Base-by-base conservation (phyloP, 2,329 filamentous ascomycete genomes). In the Gaeumannomyces tritici region DNA sequence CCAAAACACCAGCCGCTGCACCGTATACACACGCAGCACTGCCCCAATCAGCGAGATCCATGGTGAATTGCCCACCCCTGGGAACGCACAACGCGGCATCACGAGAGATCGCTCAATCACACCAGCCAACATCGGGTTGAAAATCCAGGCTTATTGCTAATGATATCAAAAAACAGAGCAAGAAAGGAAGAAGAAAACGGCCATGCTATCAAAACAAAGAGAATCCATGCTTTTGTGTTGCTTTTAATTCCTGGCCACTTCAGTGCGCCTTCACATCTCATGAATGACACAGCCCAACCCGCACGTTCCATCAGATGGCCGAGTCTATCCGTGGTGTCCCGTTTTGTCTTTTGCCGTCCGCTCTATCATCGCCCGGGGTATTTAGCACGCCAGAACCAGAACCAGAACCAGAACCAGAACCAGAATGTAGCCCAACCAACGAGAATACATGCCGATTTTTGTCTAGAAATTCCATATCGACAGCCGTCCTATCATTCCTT, bases 321-420 rank as follows among this genome's bases (percentile, higher is more conserved):
- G 42, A 24, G 42, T 51, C 18, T 42, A 51, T 51, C 42, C 42
- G 42, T n/a, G 42, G 9, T 51, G 18, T 51, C 42, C 42, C 7
- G n/a, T 42, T 42, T 18, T 24, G 42, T 51, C 42, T 51, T 24
- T 51, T 7, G n/a, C 42, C 42, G 21, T 24, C 42, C 42, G 5
- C 35, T 42, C 35, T 42, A 51, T 51, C 21, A n/a, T 51, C 42
- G 42, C 42, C 42, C 42, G 13, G 42, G 42, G 42, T 51, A 51
- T 59, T 47, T 59, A 26, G 57, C 57, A 59, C 57, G 33, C 31
- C 57, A 59, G 57, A 59, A 59, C 33, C 33, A 59, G 57, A 29
- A 31, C 33, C 33, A 59, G 57, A 29, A 31, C 31, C 57, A 59
- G 57, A 59, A 59, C 31, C 57, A 59, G 57, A 59, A 59, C 33